phyloP scores from a whole-genome alignment of 192 early-diverging fungal genomes.

The Coemansia sp. region DNA sequence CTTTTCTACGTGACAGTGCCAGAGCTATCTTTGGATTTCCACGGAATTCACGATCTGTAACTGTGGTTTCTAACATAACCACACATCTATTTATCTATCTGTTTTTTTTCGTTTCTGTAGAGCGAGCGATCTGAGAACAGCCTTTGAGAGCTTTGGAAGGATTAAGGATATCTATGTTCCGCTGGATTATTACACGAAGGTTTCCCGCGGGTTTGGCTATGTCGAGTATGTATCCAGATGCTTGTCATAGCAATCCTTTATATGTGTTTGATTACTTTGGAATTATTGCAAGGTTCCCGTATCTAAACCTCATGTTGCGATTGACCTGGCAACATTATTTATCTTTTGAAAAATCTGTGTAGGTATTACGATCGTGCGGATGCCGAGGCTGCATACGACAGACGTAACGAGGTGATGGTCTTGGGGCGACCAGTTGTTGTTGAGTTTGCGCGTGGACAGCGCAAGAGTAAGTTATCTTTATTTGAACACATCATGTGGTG shows the following conservation, averaged over 20 bases:
- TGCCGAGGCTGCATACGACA: constrained; percentile 52
- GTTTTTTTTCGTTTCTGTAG: constrained; percentile 16
- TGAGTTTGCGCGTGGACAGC: constrained; percentile 56
- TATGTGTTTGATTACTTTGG: not conserved
- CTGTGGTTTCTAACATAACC: not conserved
- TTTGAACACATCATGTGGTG: not conserved
- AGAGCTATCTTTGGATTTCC: not conserved
- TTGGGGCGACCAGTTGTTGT: constrained; percentile 35
- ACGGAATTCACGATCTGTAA: not conserved
- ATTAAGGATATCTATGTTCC: constrained; percentile 55
- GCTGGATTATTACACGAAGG: constrained; percentile 50
- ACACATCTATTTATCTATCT: not conserved
- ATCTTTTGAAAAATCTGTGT: not conserved
- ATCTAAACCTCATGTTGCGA: not conserved
- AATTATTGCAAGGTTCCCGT: not conserved
- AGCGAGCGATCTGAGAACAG: constrained; percentile 29
- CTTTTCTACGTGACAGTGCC: not conserved
- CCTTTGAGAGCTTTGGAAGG: constrained; percentile 47
- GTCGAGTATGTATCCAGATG: constrained; percentile 42
- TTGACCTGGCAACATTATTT: not conserved
- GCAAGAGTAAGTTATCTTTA: constrained; percentile 41
- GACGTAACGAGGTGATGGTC: constrained; percentile 34
- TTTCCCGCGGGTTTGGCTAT: constrained; percentile 54
- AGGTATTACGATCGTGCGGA: constrained; percentile 54
- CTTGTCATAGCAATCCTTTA: too few species aligned